Base-by-base conservation (phyloP, 129 eudicot species). In the Glebionis coronaria region DNA sequence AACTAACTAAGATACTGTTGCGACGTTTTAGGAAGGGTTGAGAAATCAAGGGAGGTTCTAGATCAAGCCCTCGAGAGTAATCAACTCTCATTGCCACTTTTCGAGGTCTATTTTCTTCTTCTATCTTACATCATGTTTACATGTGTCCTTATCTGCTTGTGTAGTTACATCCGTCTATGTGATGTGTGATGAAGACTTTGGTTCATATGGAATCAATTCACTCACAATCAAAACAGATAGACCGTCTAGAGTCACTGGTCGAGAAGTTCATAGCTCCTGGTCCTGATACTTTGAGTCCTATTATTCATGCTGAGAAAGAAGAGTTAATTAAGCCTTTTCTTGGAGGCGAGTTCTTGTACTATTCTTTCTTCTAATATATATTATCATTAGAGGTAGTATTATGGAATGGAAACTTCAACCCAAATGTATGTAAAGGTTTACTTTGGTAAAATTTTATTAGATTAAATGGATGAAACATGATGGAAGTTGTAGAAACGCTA, bases 161-260 rank as follows among this genome's bases (percentile, higher is more conserved):
- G 25, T 23, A 23, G 25, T 23, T 23, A 23, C 25, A 23, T 23
- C 25, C 2, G 25, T 44, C 50, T 44, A 44, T 47, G 25, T 23
- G 25, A 9, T 46, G 52, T 78, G 50, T 58, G 16, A 67, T 78
- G 78, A 90, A 93, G 98, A 95, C 90, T 20, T 65, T 94, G 75
- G 84, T 94, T 65, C 88, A 89, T 82, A 83, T 94, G 50, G 99
- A 94, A 65, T 82, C 99, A 56, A 75, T 89, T 63, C 95, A 84
- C 66, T 44, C 93, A 49, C 81, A 40, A 29, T 90, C 96, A 16
- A 94, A 87, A 58, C 92, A 76, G 64, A 82, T 84, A 67, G 95
- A 94, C 44, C 80, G 85, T 81, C 40, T 94, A 19, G 95, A 94
- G 69, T 79, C 87, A 1, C 82, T 89, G 76, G 88, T 94, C 65